Evolutionary conservation across 139 green algal genomes (phyloP), one percentile per base, ranked within the genome.

Genomic region (Asterochloris erici): DNA sequence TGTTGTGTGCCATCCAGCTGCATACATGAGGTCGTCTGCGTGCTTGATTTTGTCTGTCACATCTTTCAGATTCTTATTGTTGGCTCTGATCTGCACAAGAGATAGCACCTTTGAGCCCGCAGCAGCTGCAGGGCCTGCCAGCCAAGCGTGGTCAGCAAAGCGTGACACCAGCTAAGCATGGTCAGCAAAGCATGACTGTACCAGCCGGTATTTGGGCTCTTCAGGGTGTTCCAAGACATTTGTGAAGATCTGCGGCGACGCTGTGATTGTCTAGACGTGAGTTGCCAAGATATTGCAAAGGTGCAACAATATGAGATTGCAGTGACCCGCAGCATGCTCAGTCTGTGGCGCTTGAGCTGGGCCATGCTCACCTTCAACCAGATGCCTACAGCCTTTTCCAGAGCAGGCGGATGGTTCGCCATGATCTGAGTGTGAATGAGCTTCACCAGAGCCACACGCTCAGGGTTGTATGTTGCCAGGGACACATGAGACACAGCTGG

Each of bases 201-300:
- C 77, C 77, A 73, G 73, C 26, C 77, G 26, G 28, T 74, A 81
- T 15, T 81, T 74, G 13, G 54, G 61, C 14, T 74, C 16, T 38
- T 74, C 63, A 73, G 77, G 77, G 27, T 62, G n/a, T 62, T 74
- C n/a, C 26, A 81, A 19, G 26, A 81, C 73, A 14, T 73, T 81
- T 26, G 61, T 11, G 16, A 74, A 81, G 61, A 81, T 38, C 11
- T 74, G 26, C 27, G 63, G n/a, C 63, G 74, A 21, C 4, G 66
- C 19, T 9, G 19, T 6, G 17, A 26, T 14, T 71, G 6, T 71
- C 10, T 21, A 71, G 66, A 23, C 2, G 66, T 23, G 66, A 71
- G 19, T 71, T 4, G 19, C 66, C 21, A 21, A 26, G 17, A 23
- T 26, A 71, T 21, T 71, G 19, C 66, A 71, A 71, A 23, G 21